phyloP scores from a whole-genome alignment of 306 rosid genomes.

The Prunus campanulata region DNA sequence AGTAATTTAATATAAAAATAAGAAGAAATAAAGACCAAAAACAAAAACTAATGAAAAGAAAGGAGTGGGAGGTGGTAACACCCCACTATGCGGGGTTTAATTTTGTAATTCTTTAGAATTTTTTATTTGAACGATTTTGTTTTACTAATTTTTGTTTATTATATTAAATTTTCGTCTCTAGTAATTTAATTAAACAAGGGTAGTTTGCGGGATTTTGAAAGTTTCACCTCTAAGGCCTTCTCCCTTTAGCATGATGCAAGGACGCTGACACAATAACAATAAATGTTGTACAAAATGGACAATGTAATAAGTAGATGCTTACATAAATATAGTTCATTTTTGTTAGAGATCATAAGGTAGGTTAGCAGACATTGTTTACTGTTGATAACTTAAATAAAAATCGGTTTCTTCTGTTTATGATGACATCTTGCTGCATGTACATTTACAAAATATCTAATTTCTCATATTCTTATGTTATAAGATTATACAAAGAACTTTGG shows the following conservation, averaged over 20 bases:
- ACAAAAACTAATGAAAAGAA: no score
- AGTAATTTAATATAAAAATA: no score
- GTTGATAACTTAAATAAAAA: no score
- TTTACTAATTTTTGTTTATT: background rate
- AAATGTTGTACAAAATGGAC: background rate
- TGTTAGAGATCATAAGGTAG: background rate
- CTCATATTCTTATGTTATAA: background rate
- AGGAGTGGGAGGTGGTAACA: no score
- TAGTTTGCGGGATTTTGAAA: no score
- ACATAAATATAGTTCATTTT: background rate
- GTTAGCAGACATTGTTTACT: background rate
- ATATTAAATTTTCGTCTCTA: background rate
- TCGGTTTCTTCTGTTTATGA: background rate
- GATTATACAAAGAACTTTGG: background rate
- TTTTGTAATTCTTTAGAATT: no score
- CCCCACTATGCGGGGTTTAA: background rate
- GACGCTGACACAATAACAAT: background rate
- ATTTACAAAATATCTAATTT: background rate
- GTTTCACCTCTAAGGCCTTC: no score
- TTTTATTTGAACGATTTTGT: no score
- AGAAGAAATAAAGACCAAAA: no score
- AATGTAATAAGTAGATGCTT: background rate
- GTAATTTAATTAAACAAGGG: no score
- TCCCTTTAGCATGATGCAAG: background rate
- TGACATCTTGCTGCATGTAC: background rate